Evolutionary conservation across 768 basidiomycete genomes (phyloP).

Genomic region (Leccinellum luteum): DNA sequence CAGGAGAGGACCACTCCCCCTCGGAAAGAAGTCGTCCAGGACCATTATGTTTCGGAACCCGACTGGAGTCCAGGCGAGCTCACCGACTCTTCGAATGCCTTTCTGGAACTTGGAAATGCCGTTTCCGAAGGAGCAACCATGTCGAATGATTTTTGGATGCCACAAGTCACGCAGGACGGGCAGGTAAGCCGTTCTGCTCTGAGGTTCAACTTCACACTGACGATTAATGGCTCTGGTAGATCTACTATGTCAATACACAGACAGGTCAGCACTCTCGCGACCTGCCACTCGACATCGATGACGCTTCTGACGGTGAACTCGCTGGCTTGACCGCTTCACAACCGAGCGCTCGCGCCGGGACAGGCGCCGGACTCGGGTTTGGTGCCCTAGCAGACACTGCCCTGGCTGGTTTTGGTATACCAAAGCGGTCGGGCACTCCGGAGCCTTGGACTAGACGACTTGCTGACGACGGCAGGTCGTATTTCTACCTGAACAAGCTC

Average conservation of each 20-base stretch:
- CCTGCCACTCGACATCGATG: constrained; percentile 73
- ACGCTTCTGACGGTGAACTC: constrained; percentile 60
- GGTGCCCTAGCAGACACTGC: constrained; percentile 35
- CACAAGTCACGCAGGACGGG: constrained; percentile 75
- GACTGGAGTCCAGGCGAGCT: constrained; percentile 42
- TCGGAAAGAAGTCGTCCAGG: constrained; percentile 17
- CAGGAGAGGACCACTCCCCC: constrained; percentile 12
- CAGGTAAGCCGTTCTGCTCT: constrained; percentile 54
- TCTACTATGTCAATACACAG: constrained; percentile 92
- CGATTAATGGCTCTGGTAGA: constrained; percentile 44
- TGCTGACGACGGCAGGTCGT: constrained; percentile 79
- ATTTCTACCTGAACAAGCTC: constrained; percentile 73
- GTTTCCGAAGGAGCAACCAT: constrained; percentile 31
- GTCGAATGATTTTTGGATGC: constrained; percentile 88
- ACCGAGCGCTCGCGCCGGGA: constrained; percentile 53
- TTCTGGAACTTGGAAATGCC: constrained; percentile 31
- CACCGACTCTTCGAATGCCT: constrained; percentile 37
- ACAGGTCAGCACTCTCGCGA: constrained; percentile 82
- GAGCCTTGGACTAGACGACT: constrained; percentile 83
- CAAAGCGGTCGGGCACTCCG: constrained; percentile 57
- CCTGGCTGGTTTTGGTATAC: constrained; percentile 58
- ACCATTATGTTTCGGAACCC: constrained; percentile 37
- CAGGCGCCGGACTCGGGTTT: constrained; percentile 51
- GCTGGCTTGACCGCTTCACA: constrained; percentile 54
- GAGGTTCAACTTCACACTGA: not conserved